Evolutionary conservation across 2,329 filamentous ascomycete species (phyloP).

Genomic region (Xylaria sp.): DNA sequence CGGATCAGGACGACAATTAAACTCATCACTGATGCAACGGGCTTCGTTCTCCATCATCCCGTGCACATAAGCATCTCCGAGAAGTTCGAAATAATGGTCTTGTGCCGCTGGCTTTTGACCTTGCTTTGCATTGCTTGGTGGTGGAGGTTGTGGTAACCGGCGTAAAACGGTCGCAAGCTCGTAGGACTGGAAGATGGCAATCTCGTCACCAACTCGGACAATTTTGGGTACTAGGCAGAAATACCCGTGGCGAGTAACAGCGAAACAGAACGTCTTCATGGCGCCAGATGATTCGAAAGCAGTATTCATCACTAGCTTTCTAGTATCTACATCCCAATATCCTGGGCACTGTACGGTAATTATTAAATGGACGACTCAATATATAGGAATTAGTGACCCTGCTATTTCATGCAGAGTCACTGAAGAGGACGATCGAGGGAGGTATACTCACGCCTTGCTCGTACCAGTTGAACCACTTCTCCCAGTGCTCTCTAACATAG

Average conservation of each 20-base stretch:
- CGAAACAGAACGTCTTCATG: conserved; percentile 30
- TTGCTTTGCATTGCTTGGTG: neutral
- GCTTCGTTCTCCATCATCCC: conserved; percentile 37
- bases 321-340: conserved; percentile 14
- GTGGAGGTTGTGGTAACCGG: neutral
- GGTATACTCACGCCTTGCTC: conserved; percentile 19
- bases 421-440: neutral
- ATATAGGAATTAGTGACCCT: neutral
- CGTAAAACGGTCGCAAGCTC: conserved; percentile 21
- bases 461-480: conserved; percentile 22
- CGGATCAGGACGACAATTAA: conserved; percentile 29
- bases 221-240: conserved; percentile 33
- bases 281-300: conserved; percentile 27
- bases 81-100: conserved; percentile 29
- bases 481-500: conserved; percentile 21
- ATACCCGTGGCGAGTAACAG: conserved; percentile 32
- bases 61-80: conserved; percentile 35
- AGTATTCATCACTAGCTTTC: conserved; percentile 8
- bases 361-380: neutral
- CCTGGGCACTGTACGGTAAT: conserved; percentile 12
- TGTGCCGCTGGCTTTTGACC: neutral
- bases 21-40: conserved; percentile 34
- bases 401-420: neutral
- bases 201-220: conserved; percentile 24
- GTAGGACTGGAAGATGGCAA: conserved; percentile 31